These are phyloP conservation scores for Ramaria sp. DNA, from an alignment of 768 basidiomycete species.

Conservation along the genomic window DNA sequence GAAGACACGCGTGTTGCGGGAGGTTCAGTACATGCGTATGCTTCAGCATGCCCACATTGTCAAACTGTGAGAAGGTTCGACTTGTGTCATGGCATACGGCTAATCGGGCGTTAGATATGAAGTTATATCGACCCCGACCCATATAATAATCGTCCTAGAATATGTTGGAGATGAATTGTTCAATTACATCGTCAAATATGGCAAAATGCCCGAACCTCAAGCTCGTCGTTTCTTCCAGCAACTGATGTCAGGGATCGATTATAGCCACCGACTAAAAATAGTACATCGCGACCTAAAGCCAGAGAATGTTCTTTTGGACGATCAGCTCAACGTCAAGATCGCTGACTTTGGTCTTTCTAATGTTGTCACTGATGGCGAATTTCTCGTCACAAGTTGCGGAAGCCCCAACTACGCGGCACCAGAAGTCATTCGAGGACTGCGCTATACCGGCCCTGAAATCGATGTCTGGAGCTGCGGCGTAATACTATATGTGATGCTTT, in stretches of 20 bases:
- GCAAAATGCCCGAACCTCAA: constrained; percentile 78
- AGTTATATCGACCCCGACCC: constrained; percentile 85
- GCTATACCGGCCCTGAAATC: constrained; percentile 96
- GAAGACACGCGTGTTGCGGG: constrained; percentile 83
- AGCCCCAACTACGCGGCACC: constrained; percentile 99
- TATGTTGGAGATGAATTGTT: constrained; percentile 95
- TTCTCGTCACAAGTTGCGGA: constrained; percentile 94
- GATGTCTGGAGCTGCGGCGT: constrained; percentile 99
- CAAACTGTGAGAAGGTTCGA: constrained; percentile 62
- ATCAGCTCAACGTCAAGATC: constrained; percentile 87
- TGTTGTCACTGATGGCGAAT: constrained; percentile 93
- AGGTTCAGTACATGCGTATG: constrained; percentile 94
- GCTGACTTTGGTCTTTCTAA: constrained; percentile 97
- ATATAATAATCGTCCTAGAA: constrained; percentile 98
- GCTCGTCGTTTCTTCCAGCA: constrained; percentile 97
- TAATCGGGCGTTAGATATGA: constrained; percentile 44
- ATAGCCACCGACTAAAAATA: constrained; percentile 92
- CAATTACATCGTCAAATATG: constrained; percentile 94
- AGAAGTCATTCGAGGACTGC: constrained; percentile 90
- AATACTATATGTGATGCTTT: constrained; percentile 96
- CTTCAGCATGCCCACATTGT: constrained; percentile 97
- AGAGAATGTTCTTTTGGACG: constrained; percentile 85
- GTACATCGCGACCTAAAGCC: constrained; percentile 98
- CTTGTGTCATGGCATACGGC: background rate
- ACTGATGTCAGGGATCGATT: constrained; percentile 94